These are phyloP conservation scores for Lophium mytilinum DNA, from an alignment of 495 filamentous ascomycete species.

Conservation along the genomic window DNA sequence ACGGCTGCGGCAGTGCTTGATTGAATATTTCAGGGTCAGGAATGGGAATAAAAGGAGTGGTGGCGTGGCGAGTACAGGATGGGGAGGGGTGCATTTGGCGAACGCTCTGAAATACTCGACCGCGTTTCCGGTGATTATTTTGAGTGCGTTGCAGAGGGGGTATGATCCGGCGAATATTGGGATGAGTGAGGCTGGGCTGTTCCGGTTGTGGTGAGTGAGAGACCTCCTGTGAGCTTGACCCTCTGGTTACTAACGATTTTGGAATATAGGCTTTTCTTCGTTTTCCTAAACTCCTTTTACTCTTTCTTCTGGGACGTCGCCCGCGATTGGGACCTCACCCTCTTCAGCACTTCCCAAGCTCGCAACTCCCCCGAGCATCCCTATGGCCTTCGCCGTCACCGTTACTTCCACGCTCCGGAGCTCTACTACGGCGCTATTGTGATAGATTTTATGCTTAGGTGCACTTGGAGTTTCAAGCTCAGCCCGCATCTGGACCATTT, in stretches of 20 bases:
- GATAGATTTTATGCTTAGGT: conserved; percentile 72
- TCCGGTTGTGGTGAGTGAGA: conserved; percentile 46
- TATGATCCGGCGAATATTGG: conserved; percentile 48
- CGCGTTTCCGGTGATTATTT: conserved; percentile 84
- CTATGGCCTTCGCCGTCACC: conserved; percentile 65
- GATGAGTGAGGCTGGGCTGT: conserved; percentile 49
- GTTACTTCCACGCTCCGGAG: conserved; percentile 57
- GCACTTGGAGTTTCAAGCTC: conserved; percentile 84
- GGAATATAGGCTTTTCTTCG: conserved; percentile 41
- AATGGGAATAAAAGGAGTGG: conserved; percentile 32
- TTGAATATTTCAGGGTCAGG: conserved; percentile 71
- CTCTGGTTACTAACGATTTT: neutral
- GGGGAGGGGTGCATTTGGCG: conserved; percentile 76
- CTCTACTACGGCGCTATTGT: conserved; percentile 77
- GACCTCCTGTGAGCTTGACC: neutral
- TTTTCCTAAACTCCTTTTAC: conserved; percentile 75
- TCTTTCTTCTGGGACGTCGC: conserved; percentile 98
- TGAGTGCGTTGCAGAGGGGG: conserved; percentile 65
- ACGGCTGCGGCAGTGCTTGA: conserved; percentile 85
- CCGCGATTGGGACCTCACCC: conserved; percentile 89
- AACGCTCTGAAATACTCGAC: conserved; percentile 90
- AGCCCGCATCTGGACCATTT: conserved; percentile 70
- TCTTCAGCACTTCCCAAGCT: conserved; percentile 51
- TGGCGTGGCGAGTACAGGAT: conserved; percentile 42
- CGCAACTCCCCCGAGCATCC: conserved; percentile 54